Base-by-base conservation (phyloP, 768 basidiomycete genomes). In the Albatrellus ellisii region DNA sequence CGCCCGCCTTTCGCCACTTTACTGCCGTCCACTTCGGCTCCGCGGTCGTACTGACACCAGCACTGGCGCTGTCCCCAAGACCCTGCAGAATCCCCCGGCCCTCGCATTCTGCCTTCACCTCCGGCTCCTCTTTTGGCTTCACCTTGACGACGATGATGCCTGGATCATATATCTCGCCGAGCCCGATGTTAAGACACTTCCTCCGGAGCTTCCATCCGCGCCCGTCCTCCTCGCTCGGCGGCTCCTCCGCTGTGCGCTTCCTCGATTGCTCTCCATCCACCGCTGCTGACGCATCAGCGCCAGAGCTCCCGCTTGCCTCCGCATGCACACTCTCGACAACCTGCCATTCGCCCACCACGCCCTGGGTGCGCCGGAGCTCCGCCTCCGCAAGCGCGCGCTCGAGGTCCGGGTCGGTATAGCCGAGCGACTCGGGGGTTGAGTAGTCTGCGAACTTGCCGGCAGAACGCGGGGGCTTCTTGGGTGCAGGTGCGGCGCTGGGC, bases 91-190 rank as follows among this genome's bases (percentile, higher is more conserved):
- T 4, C 28, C 8, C n/a, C 39, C 18, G 20, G 15, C 5, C 17
- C 22, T 36, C 18, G 34, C 10, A 37, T 14, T 47, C 42, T 9
- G 49, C 52, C 29, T 46, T 36, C 15, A 29, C 25, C 40, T 65
- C 63, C n/a, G n/a, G n/a, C 51, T 73, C 70, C 55, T 69, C 70
- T 62, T 72, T 76, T 45, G 54, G 50, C 60, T 77, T 81, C 25
- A 73, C 48, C 55, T 77, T 77, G 51, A 85, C 70, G 24, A 73
- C 62, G 36, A 87, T 75, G 17, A 75, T 52, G 1, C 76, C 79
- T 3, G 83, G 84, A 56, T 94, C 89, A 49, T 85, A 92, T 22
- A 85, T 72, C 51, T 87, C 80, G 10, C 81, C 86, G 9, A 86
- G 64, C 6, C 80, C 84, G 0, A 66, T 59, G 1, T 58, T 61